A percentile compares a stretch with the other conserved stretches of the same genome.
phyloP scores from a whole-genome alignment of 2,329 filamentous ascomycete genomes.

The Pezicula rhizophila region DNA sequence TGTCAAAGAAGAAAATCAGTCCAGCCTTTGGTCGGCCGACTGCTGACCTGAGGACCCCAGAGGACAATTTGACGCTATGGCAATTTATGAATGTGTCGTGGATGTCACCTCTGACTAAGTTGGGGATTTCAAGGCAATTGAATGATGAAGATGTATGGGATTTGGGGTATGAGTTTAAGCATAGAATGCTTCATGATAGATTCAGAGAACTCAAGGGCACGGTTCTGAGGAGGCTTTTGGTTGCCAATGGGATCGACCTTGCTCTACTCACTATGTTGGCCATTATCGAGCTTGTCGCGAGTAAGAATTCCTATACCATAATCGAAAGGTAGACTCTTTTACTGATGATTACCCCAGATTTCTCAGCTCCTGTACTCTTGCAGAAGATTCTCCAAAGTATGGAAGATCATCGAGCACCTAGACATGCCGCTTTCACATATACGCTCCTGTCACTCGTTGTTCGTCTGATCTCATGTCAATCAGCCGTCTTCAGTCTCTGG shows the following conservation, averaged over 20 bases:
- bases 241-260: constrained; percentile 75
- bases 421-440: constrained; percentile 57
- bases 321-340: background rate
- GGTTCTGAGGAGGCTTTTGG: constrained; percentile 61
- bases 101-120: constrained; percentile 67
- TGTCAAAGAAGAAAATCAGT: constrained; percentile 53
- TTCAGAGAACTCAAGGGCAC: constrained; percentile 71
- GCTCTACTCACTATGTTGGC: constrained; percentile 50
- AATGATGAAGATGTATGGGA: constrained; percentile 78
- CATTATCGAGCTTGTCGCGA: constrained; percentile 53
- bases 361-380: constrained; percentile 62
- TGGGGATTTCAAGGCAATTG: constrained; percentile 60
- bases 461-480: constrained; percentile 58
- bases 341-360: constrained; percentile 32
- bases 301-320: constrained; percentile 29
- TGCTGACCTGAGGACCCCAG: constrained; percentile 60
- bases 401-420: constrained; percentile 43
- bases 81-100: constrained; percentile 82
- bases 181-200: constrained; percentile 63
- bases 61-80: constrained; percentile 74
- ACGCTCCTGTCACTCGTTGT: constrained; percentile 55
- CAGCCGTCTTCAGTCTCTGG: constrained; percentile 67
- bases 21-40: constrained; percentile 49
- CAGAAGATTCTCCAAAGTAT: constrained; percentile 66
- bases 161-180: constrained; percentile 75